A percentile compares a stretch with the other conserved stretches of the same genome.
Conservation (phyloP, 148 eudicot species). For the Cornus suecica region DNA sequence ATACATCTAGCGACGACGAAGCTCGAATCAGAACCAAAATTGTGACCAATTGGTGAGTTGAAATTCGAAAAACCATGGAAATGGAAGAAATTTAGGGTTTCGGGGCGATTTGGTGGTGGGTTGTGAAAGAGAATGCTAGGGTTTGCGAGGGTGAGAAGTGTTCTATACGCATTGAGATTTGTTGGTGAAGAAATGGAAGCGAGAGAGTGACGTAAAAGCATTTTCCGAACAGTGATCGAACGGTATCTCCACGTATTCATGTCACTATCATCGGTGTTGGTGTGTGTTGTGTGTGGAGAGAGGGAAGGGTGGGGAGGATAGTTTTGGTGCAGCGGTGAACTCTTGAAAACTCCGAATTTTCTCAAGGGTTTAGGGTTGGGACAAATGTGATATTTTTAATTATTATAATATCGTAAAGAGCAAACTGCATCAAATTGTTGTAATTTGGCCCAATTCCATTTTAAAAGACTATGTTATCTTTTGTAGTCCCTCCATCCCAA, state of each 20-base stretch:
- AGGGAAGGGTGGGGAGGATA: no score
- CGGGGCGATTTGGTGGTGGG: background rate
- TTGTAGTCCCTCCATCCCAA: no score
- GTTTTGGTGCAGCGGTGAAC: no score
- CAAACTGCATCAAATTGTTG: no score
- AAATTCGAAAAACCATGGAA: slow-evolving; percentile 5
- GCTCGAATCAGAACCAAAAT: background rate
- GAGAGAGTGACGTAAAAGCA: background rate
- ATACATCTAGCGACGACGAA: slow-evolving; percentile 29
- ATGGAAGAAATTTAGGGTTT: slow-evolving; percentile 20
- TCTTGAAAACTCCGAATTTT: no score
- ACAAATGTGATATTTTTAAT: no score
- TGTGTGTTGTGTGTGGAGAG: no score
- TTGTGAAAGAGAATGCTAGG: background rate
- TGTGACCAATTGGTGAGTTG: background rate
- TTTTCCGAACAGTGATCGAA: background rate
- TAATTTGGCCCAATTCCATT: no score
- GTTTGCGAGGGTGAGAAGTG: slow-evolving; percentile 25
- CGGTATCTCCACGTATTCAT: background rate
- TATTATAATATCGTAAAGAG: no score
- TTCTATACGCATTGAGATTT: slow-evolving; percentile 18
- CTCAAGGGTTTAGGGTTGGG: no score
- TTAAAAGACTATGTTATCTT: no score
- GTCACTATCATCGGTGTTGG: background rate
- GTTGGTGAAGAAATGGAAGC: background rate